Evolutionary conservation across 345 rosid species (phyloP).

Genomic region (Euphorbia peplus): DNA sequence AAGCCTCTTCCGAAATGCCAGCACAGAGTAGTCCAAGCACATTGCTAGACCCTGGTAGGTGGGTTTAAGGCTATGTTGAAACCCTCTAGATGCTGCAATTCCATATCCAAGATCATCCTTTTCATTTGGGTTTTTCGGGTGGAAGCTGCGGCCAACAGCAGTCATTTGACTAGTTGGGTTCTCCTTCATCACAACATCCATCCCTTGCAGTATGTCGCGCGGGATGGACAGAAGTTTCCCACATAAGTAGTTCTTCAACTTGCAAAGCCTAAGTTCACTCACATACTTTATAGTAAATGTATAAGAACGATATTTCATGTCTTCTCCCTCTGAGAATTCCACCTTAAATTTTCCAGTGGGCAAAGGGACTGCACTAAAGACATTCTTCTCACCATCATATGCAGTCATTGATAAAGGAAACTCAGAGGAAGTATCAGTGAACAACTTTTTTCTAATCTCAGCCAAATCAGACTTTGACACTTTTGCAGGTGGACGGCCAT

Average conservation of each 20-base stretch:
- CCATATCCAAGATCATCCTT: conserved; percentile 59
- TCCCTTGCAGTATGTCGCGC: conserved; percentile 75
- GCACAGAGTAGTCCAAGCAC: conserved; percentile 73
- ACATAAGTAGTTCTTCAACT: conserved; percentile 56
- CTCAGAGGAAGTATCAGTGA: conserved; percentile 33
- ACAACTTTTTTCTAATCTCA: conserved; percentile 52
- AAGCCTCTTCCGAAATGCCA: conserved; percentile 64
- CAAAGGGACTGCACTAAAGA: conserved; percentile 56
- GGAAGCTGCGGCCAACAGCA: conserved; percentile 59
- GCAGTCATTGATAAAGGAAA: conserved; percentile 65
- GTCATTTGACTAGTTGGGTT: conserved; percentile 64
- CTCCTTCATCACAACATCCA: conserved; percentile 95
- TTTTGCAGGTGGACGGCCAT: conserved; percentile 36
- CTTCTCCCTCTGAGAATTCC: conserved; percentile 45
- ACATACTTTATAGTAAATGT: conserved; percentile 51
- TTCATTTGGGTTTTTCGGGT: conserved; percentile 20
- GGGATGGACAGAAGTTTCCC: conserved; percentile 39
- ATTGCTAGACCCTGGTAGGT: conserved; percentile 63
- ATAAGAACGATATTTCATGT: conserved; percentile 31
- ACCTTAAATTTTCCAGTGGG: conserved; percentile 51
- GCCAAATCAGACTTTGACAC: conserved; percentile 42
- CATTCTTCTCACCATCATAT: conserved; percentile 84
- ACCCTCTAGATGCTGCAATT: conserved; percentile 61
- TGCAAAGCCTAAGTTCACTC: conserved; percentile 52
- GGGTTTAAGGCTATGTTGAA: conserved; percentile 68